These are phyloP conservation scores for Termitomyces sp. DNA, from an alignment of 768 basidiomycete species.

Conservation along the genomic window DNA sequence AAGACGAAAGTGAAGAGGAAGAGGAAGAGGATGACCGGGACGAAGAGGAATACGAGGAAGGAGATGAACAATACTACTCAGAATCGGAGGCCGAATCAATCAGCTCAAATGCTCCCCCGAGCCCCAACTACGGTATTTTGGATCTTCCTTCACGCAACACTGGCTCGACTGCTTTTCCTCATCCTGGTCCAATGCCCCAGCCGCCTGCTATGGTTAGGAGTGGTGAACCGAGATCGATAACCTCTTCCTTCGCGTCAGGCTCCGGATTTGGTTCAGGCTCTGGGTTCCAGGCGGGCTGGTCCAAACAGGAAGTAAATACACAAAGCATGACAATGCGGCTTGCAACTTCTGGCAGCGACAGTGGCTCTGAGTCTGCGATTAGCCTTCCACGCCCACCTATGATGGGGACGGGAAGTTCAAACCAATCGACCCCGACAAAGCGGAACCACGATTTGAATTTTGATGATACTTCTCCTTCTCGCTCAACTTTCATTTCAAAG, in stretches of 20 bases:
- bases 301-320: background rate
- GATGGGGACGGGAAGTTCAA: constrained; percentile 1
- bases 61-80: constrained; percentile 13
- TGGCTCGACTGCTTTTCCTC: background rate
- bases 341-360: constrained; percentile 4
- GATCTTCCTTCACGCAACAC: constrained; percentile 29
- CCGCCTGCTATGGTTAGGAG: constrained; percentile 4
- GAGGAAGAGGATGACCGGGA: background rate
- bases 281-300: background rate
- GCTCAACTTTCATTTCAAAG: constrained; percentile 8
- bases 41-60: constrained; percentile 1
- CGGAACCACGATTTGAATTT: constrained; percentile 3
- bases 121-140: constrained; percentile 41
- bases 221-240: background rate
- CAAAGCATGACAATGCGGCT: constrained; percentile 18
- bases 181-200: constrained; percentile 9
- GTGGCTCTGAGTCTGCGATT: background rate
- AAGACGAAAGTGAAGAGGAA: constrained; percentile 1
- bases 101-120: constrained; percentile 12
- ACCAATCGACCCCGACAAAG: constrained; percentile 1
- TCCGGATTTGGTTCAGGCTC: background rate
- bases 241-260: background rate
- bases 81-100: constrained; percentile 10
- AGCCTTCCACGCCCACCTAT: constrained; percentile 9
- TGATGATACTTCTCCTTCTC: constrained; percentile 17